These are phyloP conservation scores for Trichosanthes cucumerina DNA, from an alignment of 306 rosid genomes.

Conservation along the genomic window DNA sequence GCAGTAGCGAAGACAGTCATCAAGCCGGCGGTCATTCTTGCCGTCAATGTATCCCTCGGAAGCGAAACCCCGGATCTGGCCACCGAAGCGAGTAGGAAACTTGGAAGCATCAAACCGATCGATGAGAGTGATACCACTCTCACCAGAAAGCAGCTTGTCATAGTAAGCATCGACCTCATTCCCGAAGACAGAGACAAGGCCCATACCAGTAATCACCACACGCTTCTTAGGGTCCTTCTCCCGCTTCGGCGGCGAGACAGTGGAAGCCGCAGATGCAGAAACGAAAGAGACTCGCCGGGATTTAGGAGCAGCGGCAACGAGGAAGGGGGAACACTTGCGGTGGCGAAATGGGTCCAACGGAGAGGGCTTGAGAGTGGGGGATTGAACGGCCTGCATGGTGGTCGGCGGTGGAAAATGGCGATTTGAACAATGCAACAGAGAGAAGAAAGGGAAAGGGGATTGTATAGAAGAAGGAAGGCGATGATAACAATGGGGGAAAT, in stretches of 20 bases:
- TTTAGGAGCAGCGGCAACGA: conserved; percentile 12
- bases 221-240: conserved; percentile 93
- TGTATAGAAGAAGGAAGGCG: conserved; percentile 16
- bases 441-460: neutral
- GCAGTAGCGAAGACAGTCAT: conserved; percentile 84
- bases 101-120: conserved; percentile 89
- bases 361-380: conserved; percentile 41
- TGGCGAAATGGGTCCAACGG: conserved; percentile 24
- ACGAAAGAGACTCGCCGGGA: conserved; percentile 28
- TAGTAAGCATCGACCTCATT: conserved; percentile 65
- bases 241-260: conserved; percentile 54
- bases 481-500: conserved; percentile 17
- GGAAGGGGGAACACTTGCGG: neutral
- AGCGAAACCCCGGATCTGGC: conserved; percentile 82
- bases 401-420: neutral
- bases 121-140: conserved; percentile 66
- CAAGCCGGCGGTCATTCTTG: conserved; percentile 82
- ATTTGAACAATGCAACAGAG: neutral
- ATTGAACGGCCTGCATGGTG: conserved; percentile 52
- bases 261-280: conserved; percentile 34
- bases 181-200: conserved; percentile 82
- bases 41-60: conserved; percentile 87
- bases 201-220: conserved; percentile 86
- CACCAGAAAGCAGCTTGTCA: conserved; percentile 76
- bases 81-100: conserved; percentile 87